Evolutionary conservation across 2,329 filamentous ascomycete genomes (phyloP).

Genomic region (Magnaporthiopsis incrustans): DNA sequence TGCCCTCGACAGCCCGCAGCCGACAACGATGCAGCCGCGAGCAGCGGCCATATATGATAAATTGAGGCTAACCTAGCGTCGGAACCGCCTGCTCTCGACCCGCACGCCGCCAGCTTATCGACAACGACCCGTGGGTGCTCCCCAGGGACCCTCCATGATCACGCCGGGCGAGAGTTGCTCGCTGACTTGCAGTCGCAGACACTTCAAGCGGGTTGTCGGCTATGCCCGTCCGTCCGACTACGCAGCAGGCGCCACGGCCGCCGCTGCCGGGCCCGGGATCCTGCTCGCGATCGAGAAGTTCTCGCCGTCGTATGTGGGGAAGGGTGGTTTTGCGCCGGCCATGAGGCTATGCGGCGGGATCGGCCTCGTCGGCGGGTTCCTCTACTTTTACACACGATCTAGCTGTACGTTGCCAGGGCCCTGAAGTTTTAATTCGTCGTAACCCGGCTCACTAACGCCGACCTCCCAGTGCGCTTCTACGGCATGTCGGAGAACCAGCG

Average conservation of each 20-base stretch:
- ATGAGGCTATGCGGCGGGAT: conserved; percentile 73
- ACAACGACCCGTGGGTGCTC: conserved; percentile 83
- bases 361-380: conserved; percentile 68
- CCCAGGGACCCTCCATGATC: background rate
- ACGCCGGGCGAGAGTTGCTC: background rate
- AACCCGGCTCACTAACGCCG: no score
- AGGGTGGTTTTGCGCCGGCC: conserved; percentile 70
- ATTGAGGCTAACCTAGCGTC: conserved; percentile 8
- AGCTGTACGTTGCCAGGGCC: conserved; percentile 55
- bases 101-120: conserved; percentile 67
- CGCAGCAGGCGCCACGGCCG: conserved; percentile 57
- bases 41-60: background rate
- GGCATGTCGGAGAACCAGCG: conserved; percentile 87
- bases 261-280: conserved; percentile 63
- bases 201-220: conserved; percentile 80
- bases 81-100: conserved; percentile 5
- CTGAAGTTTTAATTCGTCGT: no score
- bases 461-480: conserved; percentile 88
- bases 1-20: conserved; percentile 4
- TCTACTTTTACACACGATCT: conserved; percentile 79
- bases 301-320: conserved; percentile 76
- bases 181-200: conserved; percentile 41
- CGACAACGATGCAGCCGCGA: background rate
- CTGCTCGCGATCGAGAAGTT: conserved; percentile 77
- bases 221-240: conserved; percentile 89